These are phyloP conservation scores for Prunus campanulata DNA, from an alignment of 306 rosid genomes.

Conservation along the genomic window DNA sequence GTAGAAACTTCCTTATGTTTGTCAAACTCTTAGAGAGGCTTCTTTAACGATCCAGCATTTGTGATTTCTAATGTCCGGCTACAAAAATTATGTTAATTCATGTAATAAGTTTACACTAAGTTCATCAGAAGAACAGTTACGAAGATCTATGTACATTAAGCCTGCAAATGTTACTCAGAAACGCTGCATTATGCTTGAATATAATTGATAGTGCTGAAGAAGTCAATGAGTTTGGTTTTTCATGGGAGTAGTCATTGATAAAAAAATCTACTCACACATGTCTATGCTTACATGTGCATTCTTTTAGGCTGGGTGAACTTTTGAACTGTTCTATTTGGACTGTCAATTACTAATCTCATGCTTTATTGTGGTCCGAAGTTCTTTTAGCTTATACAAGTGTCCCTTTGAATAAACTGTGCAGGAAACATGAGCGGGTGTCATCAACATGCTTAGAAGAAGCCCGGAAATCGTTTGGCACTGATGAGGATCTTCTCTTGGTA, in stretches of 20 bases:
- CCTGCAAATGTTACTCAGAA: background rate
- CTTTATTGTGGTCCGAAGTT: background rate
- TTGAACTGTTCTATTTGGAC: background rate
- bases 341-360: background rate
- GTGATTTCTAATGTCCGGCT: background rate
- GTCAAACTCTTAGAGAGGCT: background rate
- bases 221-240: background rate
- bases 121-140: background rate
- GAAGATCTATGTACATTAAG: background rate
- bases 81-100: background rate
- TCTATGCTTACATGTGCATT: background rate
- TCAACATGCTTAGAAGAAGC: conserved; percentile 81
- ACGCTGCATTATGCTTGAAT: background rate
- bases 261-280: background rate
- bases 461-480: conserved; percentile 92
- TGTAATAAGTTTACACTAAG: background rate
- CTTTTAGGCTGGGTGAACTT: background rate
- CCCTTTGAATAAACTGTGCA: conserved; percentile 25
- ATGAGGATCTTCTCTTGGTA: conserved; percentile 96
- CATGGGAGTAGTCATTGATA: background rate
- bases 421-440: conserved; percentile 71
- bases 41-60: background rate
- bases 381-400: background rate
- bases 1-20: background rate
- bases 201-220: background rate